phyloP scores from a whole-genome alignment of 1,284 basidiomycete species.

The Trametes sp. region DNA sequence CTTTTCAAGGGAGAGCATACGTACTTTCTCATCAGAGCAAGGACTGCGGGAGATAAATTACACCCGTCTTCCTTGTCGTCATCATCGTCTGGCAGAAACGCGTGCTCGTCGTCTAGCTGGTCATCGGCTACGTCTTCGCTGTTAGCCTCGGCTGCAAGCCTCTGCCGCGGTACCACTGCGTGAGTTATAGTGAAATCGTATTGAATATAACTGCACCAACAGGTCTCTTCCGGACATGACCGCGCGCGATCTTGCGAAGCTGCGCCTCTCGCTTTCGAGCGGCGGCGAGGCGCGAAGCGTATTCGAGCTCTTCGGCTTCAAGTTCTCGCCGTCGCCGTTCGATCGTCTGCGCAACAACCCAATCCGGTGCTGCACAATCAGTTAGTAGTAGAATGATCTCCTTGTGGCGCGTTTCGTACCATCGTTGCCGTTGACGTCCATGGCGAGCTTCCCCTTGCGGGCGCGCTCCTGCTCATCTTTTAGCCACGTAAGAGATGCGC shows the following conservation, averaged over 20 bases:
- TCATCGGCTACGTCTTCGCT: neutral
- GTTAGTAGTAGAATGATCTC: neutral
- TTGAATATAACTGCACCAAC: slow-evolving; percentile 54
- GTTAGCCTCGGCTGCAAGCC: neutral
- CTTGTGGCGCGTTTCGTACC: slow-evolving; percentile 36
- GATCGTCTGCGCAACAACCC: slow-evolving; percentile 83
- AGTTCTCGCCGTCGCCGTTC: slow-evolving; percentile 70
- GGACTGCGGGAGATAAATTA: slow-evolving; percentile 81
- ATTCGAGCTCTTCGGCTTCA: slow-evolving; percentile 69
- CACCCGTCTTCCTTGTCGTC: slow-evolving; percentile 43
- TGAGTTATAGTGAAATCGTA: neutral
- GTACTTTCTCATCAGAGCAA: slow-evolving; percentile 83
- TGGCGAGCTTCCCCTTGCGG: slow-evolving; percentile 63
- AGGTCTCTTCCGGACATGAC: slow-evolving; percentile 64
- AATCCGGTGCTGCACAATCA: slow-evolving; percentile 63
- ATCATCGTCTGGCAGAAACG: slow-evolving; percentile 68
- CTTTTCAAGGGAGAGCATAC: neutral
- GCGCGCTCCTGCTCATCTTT: slow-evolving; percentile 73
- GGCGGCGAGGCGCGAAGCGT: slow-evolving; percentile 63
- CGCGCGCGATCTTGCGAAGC: slow-evolving; percentile 38
- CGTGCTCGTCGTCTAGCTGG: slow-evolving; percentile 37
- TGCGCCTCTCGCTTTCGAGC: slow-evolving; percentile 66
- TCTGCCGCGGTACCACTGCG: neutral
- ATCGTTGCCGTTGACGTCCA: slow-evolving; percentile 46
- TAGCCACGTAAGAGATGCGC: slow-evolving; percentile 84